Percentiles rank a stretch among this genome's conserved stretches.
Conservation (phyloP, 2,329 filamentous ascomycete species). For the Claviceps pusilla region DNA sequence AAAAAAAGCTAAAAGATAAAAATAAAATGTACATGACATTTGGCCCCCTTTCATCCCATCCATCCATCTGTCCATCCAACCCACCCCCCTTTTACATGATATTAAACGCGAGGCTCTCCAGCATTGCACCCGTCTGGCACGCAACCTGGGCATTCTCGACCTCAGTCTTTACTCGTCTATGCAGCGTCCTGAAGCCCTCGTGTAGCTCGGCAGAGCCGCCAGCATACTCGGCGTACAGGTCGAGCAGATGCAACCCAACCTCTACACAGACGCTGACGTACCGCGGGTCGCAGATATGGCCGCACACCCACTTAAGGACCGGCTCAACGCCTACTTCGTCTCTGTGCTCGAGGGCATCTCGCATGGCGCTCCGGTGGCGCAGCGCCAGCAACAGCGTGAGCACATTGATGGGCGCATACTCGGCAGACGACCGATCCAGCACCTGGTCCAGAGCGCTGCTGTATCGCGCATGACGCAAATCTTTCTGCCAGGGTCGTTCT, state of each 20-base stretch:
- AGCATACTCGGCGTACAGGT: constrained; percentile 72
- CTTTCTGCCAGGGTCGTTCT: constrained; percentile 63
- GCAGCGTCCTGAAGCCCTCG: constrained; percentile 51
- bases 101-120: constrained; percentile 47
- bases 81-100: not conserved
- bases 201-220: constrained; percentile 61
- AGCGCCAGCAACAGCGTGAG: constrained; percentile 73
- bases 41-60: not conserved
- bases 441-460: constrained; percentile 65
- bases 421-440: constrained; percentile 36
- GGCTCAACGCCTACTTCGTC: constrained; percentile 72
- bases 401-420: constrained; percentile 45
- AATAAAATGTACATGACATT: not conserved
- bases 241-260: constrained; percentile 64
- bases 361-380: constrained; percentile 73
- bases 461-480: constrained; percentile 67
- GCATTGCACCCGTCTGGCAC: constrained; percentile 70
- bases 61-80: not conserved
- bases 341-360: constrained; percentile 62
- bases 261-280: constrained; percentile 72
- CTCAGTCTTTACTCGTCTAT: constrained; percentile 56
- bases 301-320: constrained; percentile 67
- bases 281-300: constrained; percentile 67
- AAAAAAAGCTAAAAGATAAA: not conserved
- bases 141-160: constrained; percentile 75